These are phyloP conservation scores for Phytophthora macrochlamydospora DNA, from an alignment of 352 stramenopile genomes.

Conservation along the genomic window DNA sequence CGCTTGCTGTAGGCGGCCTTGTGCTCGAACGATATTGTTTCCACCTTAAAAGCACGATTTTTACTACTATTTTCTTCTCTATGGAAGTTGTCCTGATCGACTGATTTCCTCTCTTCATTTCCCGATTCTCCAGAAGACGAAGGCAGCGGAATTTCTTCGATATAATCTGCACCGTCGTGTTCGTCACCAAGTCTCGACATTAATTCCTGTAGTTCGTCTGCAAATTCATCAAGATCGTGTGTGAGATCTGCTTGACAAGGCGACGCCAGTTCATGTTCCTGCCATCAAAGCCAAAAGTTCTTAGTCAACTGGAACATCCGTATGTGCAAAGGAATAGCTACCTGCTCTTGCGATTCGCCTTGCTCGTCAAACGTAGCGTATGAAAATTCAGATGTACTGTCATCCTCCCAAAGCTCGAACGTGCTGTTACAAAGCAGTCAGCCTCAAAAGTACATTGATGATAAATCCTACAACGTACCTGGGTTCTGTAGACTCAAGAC, in stretches of 20 bases:
- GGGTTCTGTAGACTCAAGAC: conserved; percentile 17
- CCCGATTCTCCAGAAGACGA: neutral
- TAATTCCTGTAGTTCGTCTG: conserved; percentile 31
- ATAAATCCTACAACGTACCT: conserved; percentile 1
- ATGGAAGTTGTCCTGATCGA: neutral
- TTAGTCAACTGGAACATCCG: neutral
- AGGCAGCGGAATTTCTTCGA: neutral
- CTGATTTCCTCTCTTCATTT: neutral
- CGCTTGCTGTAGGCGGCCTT: conserved; percentile 15
- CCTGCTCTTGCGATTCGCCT: too few species aligned
- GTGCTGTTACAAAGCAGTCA: neutral
- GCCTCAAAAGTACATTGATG: neutral
- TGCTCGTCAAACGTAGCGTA: neutral
- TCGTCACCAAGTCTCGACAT: conserved; percentile 8
- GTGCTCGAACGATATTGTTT: neutral
- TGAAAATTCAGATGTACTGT: too few species aligned
- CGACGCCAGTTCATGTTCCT: conserved; percentile 4
- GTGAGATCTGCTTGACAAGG: conserved; percentile 11
- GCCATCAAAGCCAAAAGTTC: neutral
- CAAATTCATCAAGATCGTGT: conserved; percentile 34
- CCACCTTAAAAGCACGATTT: neutral
- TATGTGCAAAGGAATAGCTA: too few species aligned
- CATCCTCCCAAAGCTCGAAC: too few species aligned
- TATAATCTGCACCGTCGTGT: neutral
- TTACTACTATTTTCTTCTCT: neutral